Percentiles rank a stretch among this genome's conserved stretches.
phyloP scores from a whole-genome alignment of 2,329 filamentous ascomycete genomes.

The Microcyclosporella mali region DNA sequence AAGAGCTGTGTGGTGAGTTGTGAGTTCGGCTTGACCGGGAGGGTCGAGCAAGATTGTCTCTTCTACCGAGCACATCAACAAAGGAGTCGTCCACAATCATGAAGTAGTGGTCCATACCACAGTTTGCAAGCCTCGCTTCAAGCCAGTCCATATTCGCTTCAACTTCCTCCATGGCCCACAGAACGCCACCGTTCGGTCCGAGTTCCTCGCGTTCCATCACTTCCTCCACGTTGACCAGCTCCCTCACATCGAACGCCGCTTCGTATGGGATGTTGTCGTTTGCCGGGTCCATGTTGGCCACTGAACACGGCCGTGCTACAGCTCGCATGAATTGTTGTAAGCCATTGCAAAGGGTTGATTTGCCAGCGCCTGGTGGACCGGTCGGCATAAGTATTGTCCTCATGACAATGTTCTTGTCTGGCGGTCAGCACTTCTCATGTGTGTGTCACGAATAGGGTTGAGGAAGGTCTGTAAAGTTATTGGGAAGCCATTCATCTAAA shows the following conservation, averaged over 20 bases:
- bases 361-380: slow-evolving; percentile 90
- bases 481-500: too few relatives aligned
- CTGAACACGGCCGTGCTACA: slow-evolving; percentile 87
- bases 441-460: too few relatives aligned
- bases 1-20: slow-evolving; percentile 88
- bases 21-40: slow-evolving; percentile 92
- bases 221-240: slow-evolving; percentile 82
- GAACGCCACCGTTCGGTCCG: slow-evolving; percentile 83
- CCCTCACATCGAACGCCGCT: slow-evolving; percentile 82
- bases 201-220: slow-evolving; percentile 89
- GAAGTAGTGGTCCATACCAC: slow-evolving; percentile 16
- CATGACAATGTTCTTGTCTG: slow-evolving; percentile 2
- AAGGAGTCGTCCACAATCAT: not conserved
- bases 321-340: slow-evolving; percentile 98
- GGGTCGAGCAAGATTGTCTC: slow-evolving; percentile 96
- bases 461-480: too few relatives aligned
- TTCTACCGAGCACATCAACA: slow-evolving; percentile 41
- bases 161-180: slow-evolving; percentile 92
- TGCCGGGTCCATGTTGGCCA: slow-evolving; percentile 94
- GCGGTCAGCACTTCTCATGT: too few relatives aligned
- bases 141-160: slow-evolving; percentile 94
- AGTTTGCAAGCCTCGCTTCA: slow-evolving; percentile 67
- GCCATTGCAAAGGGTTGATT: slow-evolving; percentile 97
- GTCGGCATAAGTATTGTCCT: slow-evolving; percentile 28
- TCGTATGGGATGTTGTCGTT: slow-evolving; percentile 90